Conservation (phyloP, 805 yeast genomes). For the Blastobotrys attinorum region DNA sequence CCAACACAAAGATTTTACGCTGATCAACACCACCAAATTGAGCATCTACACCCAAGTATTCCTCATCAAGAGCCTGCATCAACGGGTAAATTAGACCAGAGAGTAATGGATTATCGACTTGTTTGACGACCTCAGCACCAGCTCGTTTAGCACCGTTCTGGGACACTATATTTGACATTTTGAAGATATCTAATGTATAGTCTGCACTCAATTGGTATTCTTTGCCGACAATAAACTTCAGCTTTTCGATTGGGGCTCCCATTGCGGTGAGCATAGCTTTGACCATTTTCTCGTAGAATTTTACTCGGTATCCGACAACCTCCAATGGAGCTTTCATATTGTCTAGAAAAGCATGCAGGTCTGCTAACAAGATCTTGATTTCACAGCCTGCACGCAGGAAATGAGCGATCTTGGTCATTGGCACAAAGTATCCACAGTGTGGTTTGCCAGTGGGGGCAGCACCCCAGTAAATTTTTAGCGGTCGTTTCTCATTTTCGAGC, state of each 20-base stretch:
- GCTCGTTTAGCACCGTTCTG: constrained; percentile 98
- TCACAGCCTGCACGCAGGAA: constrained; percentile 94
- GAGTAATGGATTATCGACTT: constrained; percentile 86
- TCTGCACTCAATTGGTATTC: constrained; percentile 74
- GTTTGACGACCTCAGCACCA: constrained; percentile 99
- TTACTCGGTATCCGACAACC: constrained; percentile 79
- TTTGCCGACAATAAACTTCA: constrained; percentile 79
- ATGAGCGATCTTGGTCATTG: constrained; percentile 94
- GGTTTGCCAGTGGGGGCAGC: constrained; percentile 99
- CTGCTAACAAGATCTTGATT: constrained; percentile 86
- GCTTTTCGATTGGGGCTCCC: constrained; percentile 85
- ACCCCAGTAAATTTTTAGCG: constrained; percentile 92
- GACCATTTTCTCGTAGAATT: constrained; percentile 76
- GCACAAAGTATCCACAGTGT: constrained; percentile 97
- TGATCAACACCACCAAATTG: constrained; percentile 99
- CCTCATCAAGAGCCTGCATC: constrained; percentile 98
- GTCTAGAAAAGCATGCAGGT: constrained; percentile 92
- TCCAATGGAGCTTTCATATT: constrained; percentile 98
- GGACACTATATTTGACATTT: constrained; percentile 72
- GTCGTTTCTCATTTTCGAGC: constrained; percentile 71
- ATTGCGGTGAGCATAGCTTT: constrained; percentile 80
- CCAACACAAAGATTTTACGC: constrained; percentile 92
- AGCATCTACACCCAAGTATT: constrained; percentile 77
- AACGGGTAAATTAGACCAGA: constrained; percentile 94
- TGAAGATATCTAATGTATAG: constrained; percentile 85